phyloP scores from a whole-genome alignment of 2,329 filamentous ascomycete species.

The Hymenoscyphus occultus region DNA sequence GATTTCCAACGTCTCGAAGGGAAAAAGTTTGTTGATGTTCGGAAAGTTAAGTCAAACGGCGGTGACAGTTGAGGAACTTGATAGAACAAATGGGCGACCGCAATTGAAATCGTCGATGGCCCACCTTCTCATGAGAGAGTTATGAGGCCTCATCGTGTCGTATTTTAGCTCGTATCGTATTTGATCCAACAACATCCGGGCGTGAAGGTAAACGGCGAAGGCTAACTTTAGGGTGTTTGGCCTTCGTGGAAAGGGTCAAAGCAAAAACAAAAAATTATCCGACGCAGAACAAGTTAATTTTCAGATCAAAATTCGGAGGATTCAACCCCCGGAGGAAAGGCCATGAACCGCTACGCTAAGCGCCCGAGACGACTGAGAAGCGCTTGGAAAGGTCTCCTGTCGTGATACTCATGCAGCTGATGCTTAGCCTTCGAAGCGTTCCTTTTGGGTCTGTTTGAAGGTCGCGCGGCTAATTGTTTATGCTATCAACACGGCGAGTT shows the following conservation, averaged over 20 bases:
- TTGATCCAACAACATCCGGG: neutral
- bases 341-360: constrained; percentile 3
- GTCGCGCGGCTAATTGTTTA: constrained; percentile 2
- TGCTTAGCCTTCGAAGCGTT: neutral
- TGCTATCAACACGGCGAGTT: neutral
- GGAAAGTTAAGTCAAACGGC: too few species aligned
- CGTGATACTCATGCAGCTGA: neutral
- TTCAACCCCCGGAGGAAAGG: neutral
- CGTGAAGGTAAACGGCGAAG: neutral
- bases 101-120: too few species aligned
- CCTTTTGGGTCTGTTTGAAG: constrained; percentile 3
- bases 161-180: neutral
- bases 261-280: neutral
- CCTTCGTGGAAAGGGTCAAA: neutral
- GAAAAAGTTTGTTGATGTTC: too few species aligned
- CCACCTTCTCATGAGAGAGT: neutral
- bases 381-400: neutral
- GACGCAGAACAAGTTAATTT: neutral
- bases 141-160: neutral
- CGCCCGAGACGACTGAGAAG: neutral
- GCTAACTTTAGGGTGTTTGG: neutral
- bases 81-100: too few species aligned
- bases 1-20: too few species aligned
- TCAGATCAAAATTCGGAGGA: neutral
- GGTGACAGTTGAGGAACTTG: too few species aligned